Conservation (phyloP, 106 monocot species). For the Dendrobium huoshanense region DNA sequence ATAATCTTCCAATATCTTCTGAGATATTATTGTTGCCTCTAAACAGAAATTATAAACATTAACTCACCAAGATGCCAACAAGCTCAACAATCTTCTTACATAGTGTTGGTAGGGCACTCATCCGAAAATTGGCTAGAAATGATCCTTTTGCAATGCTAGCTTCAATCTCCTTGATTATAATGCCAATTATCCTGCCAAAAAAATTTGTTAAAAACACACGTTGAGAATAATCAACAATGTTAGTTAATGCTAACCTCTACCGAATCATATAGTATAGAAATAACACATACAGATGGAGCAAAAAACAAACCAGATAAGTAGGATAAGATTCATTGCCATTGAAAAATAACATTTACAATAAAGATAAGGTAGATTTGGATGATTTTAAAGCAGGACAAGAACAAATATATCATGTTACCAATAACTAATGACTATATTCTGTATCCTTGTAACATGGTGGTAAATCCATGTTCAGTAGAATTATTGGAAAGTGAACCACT, state of each 20-base stretch:
- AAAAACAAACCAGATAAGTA: neutral
- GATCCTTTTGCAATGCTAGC: slow-evolving; percentile 63
- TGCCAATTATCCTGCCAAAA: slow-evolving; percentile 70
- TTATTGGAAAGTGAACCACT: neutral
- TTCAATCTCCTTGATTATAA: slow-evolving; percentile 93
- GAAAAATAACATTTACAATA: too few relatives aligned
- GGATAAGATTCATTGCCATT: too few relatives aligned
- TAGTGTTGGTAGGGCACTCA: slow-evolving; percentile 71
- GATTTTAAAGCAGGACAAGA: neutral
- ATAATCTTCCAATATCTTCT: neutral
- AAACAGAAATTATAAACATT: neutral
- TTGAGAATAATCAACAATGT: neutral
- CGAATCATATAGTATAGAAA: neutral
- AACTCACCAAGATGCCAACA: slow-evolving; percentile 75
- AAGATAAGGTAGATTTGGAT: neutral
- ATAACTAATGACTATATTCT: neutral
- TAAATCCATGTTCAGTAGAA: neutral
- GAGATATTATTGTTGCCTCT: neutral
- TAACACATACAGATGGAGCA: neutral
- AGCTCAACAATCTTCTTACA: slow-evolving; percentile 91
- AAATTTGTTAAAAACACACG: neutral
- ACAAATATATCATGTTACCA: neutral
- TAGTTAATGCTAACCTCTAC: neutral
- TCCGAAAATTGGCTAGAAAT: slow-evolving; percentile 87
- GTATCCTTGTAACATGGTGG: neutral